Base-by-base conservation (phyloP, 192 early-diverging fungal genomes). In the Obelidium mucronatum region DNA sequence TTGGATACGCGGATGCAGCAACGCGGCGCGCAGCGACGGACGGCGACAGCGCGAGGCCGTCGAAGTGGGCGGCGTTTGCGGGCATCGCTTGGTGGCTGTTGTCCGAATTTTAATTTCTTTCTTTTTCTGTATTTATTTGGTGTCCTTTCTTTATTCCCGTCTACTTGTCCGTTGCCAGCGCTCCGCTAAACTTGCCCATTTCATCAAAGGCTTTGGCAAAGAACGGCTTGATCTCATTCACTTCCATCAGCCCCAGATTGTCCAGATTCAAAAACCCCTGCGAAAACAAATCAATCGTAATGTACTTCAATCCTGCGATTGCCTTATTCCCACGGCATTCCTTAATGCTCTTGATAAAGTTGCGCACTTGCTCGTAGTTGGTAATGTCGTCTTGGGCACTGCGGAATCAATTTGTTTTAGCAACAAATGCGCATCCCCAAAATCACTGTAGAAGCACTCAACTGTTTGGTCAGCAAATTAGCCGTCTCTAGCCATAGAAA, bases 141-240 rank as follows among this genome's bases (percentile, higher is more conserved):
- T n/a, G n/a, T n/a, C n/a, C n/a, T n/a, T n/a, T n/a, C n/a, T n/a
- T n/a, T n/a, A n/a, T n/a, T n/a, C n/a, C n/a, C n/a, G n/a, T n/a
- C n/a, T n/a, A n/a, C n/a, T 48, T 48, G 44, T 72, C 70, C 2
- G 24, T 55, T 24, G 70, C 53, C 6, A 72, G 37, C 26, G 53
- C 13, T 2, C 70, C 70, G 22, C 54, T 76, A 40, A 92, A 65
- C 67, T 84, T 87, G 24, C 84, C 75, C 67, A 93, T 82, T 63
- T 92, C 85, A 67, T 94, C 90, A 78, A 93, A 96, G 22, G 95
- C 93, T 28, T 83, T 85, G 6, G 87, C 79, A 81, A 98, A 96
- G 71, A 98, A 90, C 0, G 95, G 95, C n/a, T 95, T 87, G 68
- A 98, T 94, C 81, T 95, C 94, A 54, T 96, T 96, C 70, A 98